Evolutionary conservation across 2,329 filamentous ascomycete genomes (phyloP).

Genomic region (Macrophomina phaseolina): DNA sequence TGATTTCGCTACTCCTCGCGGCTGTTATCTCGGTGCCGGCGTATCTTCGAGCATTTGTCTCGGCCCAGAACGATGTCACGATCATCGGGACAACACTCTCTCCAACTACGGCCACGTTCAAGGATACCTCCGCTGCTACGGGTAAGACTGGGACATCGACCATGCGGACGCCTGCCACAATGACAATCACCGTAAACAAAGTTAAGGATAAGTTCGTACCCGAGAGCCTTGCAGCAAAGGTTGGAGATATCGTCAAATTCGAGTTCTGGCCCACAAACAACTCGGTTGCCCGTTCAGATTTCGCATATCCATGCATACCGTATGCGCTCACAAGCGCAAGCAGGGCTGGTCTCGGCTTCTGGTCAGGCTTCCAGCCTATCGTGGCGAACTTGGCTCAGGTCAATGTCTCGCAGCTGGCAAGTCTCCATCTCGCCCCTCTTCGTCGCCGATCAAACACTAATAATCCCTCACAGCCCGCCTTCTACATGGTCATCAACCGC

Average conservation of each 20-base stretch:
- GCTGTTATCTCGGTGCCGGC: not conserved
- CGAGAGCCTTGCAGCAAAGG: not conserved
- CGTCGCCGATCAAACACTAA: not conserved
- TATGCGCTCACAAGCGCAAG: not conserved
- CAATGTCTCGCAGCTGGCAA: not conserved
- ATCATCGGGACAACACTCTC: conserved; percentile 1
- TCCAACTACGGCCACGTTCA: not conserved
- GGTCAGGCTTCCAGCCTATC: conserved; percentile 18
- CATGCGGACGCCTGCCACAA: not conserved
- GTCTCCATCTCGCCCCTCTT: not conserved
- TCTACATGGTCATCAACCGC: conserved; percentile 38
- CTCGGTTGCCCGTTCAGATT: conserved; percentile 50
- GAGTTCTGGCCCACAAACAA: conserved; percentile 51
- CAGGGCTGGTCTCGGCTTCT: not conserved
- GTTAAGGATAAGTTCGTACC: conserved; percentile 11
- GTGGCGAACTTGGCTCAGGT: conserved; percentile 14
- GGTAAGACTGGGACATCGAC: not conserved
- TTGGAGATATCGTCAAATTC: conserved; percentile 44
- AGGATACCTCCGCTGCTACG: conserved; percentile 6
- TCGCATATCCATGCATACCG: conserved; percentile 38
- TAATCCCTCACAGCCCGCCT: conserved; percentile 5
- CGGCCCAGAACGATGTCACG: conserved; percentile 4
- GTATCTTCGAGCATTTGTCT: not conserved
- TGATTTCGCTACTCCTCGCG: not conserved
- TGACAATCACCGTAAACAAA: conserved; percentile 14